These are phyloP conservation scores for Trapa incisa DNA, from an alignment of 345 rosid genomes.

Conservation along the genomic window DNA sequence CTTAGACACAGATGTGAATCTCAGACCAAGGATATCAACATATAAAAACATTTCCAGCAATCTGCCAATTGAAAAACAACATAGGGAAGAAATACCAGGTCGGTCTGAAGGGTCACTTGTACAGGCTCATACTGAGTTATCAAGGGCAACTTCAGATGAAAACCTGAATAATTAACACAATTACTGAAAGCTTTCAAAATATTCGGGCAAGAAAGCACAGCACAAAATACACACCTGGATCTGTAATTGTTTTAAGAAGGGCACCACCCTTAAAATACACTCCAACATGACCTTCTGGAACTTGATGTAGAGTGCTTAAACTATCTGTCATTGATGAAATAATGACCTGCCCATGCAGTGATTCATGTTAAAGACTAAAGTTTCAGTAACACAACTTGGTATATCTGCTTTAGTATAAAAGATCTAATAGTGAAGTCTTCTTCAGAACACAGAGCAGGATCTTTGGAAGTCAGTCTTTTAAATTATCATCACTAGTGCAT, in stretches of 20 bases:
- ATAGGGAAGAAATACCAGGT: constrained; percentile 31
- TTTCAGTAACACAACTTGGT: background rate
- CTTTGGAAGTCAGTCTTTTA: background rate
- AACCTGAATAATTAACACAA: constrained; percentile 31
- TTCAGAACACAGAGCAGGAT: background rate
- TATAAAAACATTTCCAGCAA: constrained; percentile 2
- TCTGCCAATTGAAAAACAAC: constrained; percentile 2
- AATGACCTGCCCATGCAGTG: constrained; percentile 27
- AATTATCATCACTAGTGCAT: background rate
- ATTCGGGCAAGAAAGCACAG: background rate
- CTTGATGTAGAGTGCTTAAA: constrained; percentile 62
- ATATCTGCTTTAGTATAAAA: background rate
- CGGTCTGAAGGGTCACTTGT: constrained; percentile 93
- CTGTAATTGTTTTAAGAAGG: constrained; percentile 45
- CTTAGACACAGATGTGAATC: constrained; percentile 4
- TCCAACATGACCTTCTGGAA: constrained; percentile 94
- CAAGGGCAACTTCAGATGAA: constrained; percentile 71
- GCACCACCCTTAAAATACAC: constrained; percentile 97
- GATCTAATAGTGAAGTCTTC: background rate
- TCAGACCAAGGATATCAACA: constrained; percentile 1
- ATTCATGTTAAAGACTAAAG: background rate
- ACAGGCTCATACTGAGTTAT: constrained; percentile 77
- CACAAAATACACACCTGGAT: constrained; percentile 39
- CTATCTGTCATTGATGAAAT: constrained; percentile 30
- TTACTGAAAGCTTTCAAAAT: background rate